Evolutionary conservation across 139 green algal genomes (phyloP).

Genomic region (Yamagishiella unicocca): DNA sequence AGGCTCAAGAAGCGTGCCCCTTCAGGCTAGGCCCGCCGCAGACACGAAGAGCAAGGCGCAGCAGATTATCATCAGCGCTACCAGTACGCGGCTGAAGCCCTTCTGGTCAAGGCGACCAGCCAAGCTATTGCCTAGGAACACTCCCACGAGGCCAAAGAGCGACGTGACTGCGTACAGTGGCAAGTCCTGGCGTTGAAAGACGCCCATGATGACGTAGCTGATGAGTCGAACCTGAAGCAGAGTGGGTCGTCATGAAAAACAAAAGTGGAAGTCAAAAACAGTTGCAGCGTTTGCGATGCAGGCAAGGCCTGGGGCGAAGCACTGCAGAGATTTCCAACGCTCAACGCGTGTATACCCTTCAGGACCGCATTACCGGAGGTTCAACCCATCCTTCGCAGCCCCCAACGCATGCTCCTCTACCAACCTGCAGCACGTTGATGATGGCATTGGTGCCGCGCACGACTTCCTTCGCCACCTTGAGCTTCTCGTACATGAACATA

Average conservation of each 20-base stretch:
- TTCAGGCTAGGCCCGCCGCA: slow-evolving; percentile 39
- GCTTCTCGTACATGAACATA: slow-evolving; percentile 54
- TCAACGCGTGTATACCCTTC: too few relatives aligned
- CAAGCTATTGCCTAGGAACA: slow-evolving; percentile 27
- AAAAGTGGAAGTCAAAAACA: too few relatives aligned
- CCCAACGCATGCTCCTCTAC: not conserved
- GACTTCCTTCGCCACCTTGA: slow-evolving; percentile 53
- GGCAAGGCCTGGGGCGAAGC: too few relatives aligned
- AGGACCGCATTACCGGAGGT: too few relatives aligned
- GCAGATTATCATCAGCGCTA: slow-evolving; percentile 55
- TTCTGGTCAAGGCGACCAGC: slow-evolving; percentile 41
- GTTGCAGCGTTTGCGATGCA: too few relatives aligned
- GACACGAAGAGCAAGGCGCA: slow-evolving; percentile 51
- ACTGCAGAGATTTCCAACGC: too few relatives aligned
- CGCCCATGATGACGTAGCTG: slow-evolving; percentile 45
- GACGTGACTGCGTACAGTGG: slow-evolving; percentile 24
- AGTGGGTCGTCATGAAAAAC: too few relatives aligned
- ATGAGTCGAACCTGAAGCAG: slow-evolving; percentile 30
- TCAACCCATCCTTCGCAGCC: too few relatives aligned
- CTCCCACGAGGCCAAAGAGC: slow-evolving; percentile 17
- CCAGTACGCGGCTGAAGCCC: slow-evolving; percentile 43
- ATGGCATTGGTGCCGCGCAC: slow-evolving; percentile 56
- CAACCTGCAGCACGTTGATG: slow-evolving; percentile 51
- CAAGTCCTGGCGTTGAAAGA: slow-evolving; percentile 19
- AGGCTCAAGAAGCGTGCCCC: not conserved